phyloP scores from a whole-genome alignment of 192 early-diverging fungal genomes.

The Backusella parvicylindrica region DNA sequence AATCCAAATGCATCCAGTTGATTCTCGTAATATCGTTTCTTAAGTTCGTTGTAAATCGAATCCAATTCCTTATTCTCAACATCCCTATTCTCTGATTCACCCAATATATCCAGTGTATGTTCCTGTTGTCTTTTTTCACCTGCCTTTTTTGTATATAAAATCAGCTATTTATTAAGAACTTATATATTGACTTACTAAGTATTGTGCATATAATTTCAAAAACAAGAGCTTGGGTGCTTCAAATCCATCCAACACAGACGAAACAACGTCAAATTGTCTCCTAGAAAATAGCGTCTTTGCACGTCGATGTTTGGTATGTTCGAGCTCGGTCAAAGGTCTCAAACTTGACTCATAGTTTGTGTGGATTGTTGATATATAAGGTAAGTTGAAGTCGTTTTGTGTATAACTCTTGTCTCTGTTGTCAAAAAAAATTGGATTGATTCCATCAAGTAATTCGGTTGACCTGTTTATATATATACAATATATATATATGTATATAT shows the following conservation, averaged over 20 bases:
- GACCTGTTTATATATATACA: conserved; percentile 35
- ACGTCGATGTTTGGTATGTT: conserved; percentile 53
- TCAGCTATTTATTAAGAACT: too few relatives aligned
- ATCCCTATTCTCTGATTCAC: conserved; percentile 42
- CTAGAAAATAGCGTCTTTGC: conserved; percentile 74
- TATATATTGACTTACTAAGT: conserved; percentile 64
- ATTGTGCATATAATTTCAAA: conserved; percentile 77
- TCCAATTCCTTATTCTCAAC: conserved; percentile 47
- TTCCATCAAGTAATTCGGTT: conserved; percentile 46
- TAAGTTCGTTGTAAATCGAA: conserved; percentile 44
- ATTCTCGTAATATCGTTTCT: conserved; percentile 30
- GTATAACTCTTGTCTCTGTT: background rate
- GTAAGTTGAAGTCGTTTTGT: background rate
- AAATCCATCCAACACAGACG: conserved; percentile 47
- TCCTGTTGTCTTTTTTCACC: conserved; percentile 61
- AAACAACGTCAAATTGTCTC: conserved; percentile 67
- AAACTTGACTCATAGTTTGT: conserved; percentile 8
- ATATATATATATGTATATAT: background rate
- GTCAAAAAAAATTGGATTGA: conserved; percentile 12
- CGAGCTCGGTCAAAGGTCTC: conserved; percentile 22
- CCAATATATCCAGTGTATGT: conserved; percentile 52
- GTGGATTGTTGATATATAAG: background rate
- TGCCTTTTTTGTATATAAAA: conserved; percentile 26
- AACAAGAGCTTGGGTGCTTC: conserved; percentile 56
- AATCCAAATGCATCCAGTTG: conserved; percentile 65